Base-by-base conservation (phyloP, 2,329 filamentous ascomycete species). In the Exserohilum turcica region DNA sequence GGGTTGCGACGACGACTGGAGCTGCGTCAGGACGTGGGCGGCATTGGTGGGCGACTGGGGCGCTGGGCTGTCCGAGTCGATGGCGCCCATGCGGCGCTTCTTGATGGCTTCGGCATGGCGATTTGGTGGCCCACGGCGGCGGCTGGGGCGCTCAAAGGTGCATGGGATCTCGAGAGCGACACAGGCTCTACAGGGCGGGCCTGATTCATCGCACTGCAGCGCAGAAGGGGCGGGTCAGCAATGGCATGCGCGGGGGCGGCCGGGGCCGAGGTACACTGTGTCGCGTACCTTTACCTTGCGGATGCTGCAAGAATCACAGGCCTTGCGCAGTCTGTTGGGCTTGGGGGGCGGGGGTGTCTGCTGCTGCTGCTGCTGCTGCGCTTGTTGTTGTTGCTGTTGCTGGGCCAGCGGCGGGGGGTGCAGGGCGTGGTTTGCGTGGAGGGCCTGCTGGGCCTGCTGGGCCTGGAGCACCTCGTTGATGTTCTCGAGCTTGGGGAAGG, bases 101-200 rank as follows among this genome's bases (percentile, higher is more conserved):
- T 88, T 88, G 64, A 88, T 82, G 16, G 83, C 84, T 75, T 88
- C 86, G 15, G 85, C 85, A 75, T 87, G 85, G 59, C 82, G 77
- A 64, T 88, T 89, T 28, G 86, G 85, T 31, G 86, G 86, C 5
- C 86, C 86, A 65, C 86, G 79, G 54, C 86, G 79, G 52, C 84
- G 79, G 66, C 82, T 86, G 21, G 85, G 85, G 57, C 86, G 78
- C 42, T 86, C 80, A 68, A 86, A 88, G 52, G 86, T 88, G 69
- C 86, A 89, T 21, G 84, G 84, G 43, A 88, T 87, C 57, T 87
- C 84, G 59, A 88, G 77, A 46, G 82, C 81, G 36, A 83, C 79
- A 72, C 86, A 89, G 40, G 85, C 85, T 67, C 82, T 78, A 75
- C 86, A 89, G 40, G 86, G 86, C 24, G 84, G 84, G n/a, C 85